Percentiles rank a stretch among this genome's conserved stretches.
phyloP scores from a whole-genome alignment of 176 grass and related monocot species.

The Alloteropsis semialata region DNA sequence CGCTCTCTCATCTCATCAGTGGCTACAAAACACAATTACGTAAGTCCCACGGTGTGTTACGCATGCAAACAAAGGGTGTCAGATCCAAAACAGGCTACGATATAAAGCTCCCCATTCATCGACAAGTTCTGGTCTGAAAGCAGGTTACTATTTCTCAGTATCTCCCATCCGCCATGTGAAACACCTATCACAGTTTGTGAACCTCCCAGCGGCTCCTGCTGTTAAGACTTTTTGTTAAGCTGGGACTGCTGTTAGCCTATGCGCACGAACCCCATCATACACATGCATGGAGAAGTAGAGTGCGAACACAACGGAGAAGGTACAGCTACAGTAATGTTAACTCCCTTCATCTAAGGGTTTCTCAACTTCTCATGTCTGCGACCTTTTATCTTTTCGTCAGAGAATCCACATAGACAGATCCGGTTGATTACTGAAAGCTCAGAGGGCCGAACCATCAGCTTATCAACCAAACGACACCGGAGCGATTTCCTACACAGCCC shows the following conservation, averaged over 20 bases:
- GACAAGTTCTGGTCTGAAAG: not conserved
- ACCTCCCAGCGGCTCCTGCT: not conserved
- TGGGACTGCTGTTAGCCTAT: not conserved
- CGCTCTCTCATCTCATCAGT: no score
- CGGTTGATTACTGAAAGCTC: not conserved
- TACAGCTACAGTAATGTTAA: not conserved
- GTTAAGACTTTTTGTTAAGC: not conserved
- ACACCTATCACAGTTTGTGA: not conserved
- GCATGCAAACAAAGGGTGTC: no score
- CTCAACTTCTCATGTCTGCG: not conserved
- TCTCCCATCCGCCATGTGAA: no score
- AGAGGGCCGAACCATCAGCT: not conserved
- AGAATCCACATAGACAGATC: not conserved
- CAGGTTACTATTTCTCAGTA: not conserved
- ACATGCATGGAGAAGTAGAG: not conserved
- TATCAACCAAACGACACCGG: not conserved
- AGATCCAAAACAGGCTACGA: not conserved
- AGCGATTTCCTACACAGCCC: not conserved
- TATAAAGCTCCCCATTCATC: not conserved
- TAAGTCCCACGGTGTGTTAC: no score
- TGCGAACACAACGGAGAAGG: not conserved
- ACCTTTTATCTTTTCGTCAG: not conserved
- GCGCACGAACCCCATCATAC: not conserved
- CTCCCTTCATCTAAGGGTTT: not conserved
- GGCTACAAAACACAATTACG: no score